phyloP scores from a whole-genome alignment of 2,329 filamentous ascomycete genomes.

The Stemphylium lycopersici region DNA sequence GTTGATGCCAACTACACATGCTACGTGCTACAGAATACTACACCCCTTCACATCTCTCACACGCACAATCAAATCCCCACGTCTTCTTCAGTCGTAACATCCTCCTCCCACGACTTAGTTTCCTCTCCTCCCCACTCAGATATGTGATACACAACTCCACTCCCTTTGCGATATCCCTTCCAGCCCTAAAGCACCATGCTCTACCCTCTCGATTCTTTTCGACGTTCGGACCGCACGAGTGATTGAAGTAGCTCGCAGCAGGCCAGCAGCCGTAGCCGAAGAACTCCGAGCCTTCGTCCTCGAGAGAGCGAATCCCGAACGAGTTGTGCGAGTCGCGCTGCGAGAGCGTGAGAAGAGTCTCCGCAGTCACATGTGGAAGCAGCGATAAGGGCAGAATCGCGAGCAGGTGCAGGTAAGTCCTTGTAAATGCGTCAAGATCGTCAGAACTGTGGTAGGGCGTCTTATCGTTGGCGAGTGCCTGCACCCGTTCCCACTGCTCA shows the following conservation, averaged over 20 bases:
- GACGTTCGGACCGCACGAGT: conserved; percentile 54
- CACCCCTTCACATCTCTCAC: conserved; percentile 45
- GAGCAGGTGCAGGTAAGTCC: conserved; percentile 53
- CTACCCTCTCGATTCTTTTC: conserved; percentile 50
- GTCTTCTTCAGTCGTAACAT: conserved; percentile 47
- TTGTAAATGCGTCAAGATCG: conserved; percentile 49
- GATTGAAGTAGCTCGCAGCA: conserved; percentile 57
- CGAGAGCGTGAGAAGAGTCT: conserved; percentile 45
- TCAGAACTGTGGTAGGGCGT: conserved; percentile 50
- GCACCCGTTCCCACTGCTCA: conserved; percentile 39
- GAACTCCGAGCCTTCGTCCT: conserved; percentile 56
- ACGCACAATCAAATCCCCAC: conserved; percentile 57
- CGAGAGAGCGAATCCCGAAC: conserved; percentile 54
- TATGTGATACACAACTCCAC: conserved; percentile 58
- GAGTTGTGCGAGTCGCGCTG: conserved; percentile 54
- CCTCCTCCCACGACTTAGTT: conserved; percentile 45
- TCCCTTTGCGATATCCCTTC: conserved; percentile 43
- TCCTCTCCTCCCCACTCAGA: conserved; percentile 55
- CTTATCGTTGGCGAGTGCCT: conserved; percentile 49
- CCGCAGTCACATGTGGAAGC: conserved; percentile 41
- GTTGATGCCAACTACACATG: neutral
- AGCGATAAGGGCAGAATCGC: conserved; percentile 48
- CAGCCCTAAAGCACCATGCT: conserved; percentile 51
- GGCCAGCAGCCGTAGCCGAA: conserved; percentile 58
- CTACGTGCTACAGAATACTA: neutral